Percentiles rank a stretch among this genome's conserved stretches.
Conservation (phyloP, 2,329 filamentous ascomycete species). For the Aureobasidium sp. region DNA sequence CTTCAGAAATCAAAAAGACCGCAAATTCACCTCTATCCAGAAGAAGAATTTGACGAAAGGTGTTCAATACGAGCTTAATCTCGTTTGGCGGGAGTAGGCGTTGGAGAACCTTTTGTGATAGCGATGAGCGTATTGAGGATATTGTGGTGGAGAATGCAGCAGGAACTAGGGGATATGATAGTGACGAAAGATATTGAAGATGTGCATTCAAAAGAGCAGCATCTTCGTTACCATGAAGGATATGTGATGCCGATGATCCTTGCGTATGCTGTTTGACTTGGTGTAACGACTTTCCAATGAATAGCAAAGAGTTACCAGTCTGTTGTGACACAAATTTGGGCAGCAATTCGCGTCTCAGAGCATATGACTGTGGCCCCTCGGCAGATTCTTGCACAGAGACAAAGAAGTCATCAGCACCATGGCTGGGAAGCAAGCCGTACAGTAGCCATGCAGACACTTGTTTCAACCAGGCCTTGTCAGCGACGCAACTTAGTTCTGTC, state of each 20-base stretch:
- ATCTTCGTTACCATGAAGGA: slow-evolving; percentile 32
- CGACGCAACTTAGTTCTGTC: slow-evolving; percentile 62
- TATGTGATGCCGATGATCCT: slow-evolving; percentile 3
- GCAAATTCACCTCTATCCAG: slow-evolving; percentile 87
- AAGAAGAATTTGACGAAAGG: slow-evolving; percentile 81
- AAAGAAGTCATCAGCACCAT: slow-evolving; percentile 82
- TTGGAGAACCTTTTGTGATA: slow-evolving; percentile 78
- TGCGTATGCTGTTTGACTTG: slow-evolving; percentile 48
- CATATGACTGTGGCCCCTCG: slow-evolving; percentile 39
- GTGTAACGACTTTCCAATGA: slow-evolving; percentile 82
- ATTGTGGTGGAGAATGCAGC: slow-evolving; percentile 65
- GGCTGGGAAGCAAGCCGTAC: slow-evolving; percentile 73
- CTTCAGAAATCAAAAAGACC: slow-evolving; percentile 75
- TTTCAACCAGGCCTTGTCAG: slow-evolving; percentile 85
- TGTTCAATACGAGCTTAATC: slow-evolving; percentile 67
- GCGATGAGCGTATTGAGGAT: slow-evolving; percentile 66
- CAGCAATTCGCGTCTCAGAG: slow-evolving; percentile 52
- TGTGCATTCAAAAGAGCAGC: slow-evolving; percentile 60
- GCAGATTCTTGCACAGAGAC: slow-evolving; percentile 44
- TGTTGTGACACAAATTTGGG: slow-evolving; percentile 71
- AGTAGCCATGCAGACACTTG: slow-evolving; percentile 86
- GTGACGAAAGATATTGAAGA: slow-evolving; percentile 58
- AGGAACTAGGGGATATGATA: slow-evolving; percentile 67
- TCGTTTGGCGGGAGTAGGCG: slow-evolving; percentile 70
- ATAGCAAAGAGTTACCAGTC: slow-evolving; percentile 76